Evolutionary conservation across 495 filamentous ascomycete genomes (phyloP), one percentile per base, ranked within the genome.

Genomic region (Thozetella sp.): DNA sequence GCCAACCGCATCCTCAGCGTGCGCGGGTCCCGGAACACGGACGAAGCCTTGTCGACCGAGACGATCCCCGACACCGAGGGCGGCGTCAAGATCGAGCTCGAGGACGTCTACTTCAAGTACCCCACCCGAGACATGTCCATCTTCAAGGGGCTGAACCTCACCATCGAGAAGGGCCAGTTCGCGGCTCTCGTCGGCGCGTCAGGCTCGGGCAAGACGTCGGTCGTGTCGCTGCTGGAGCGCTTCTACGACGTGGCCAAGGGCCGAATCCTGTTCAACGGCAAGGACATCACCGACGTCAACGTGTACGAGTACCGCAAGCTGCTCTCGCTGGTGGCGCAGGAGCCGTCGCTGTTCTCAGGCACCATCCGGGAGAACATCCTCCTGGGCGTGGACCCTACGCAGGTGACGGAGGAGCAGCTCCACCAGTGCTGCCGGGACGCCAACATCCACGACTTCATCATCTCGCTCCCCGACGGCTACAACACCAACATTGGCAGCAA

Each of bases 151-250:
- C 59, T 86, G 48, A 83, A 78, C 54, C 57, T 90, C 25, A 80
- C 72, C 3, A 89, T 93, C 51, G 72, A 83, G 43, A 82, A 84
- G 45, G 89, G 90, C 1, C 80, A 88, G 59, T 89, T 84, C 58
- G 84, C 82, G 2, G 91, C 88, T 0, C 76, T 94, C 17, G 90
- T 92, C 6, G 91, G 91, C 2, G 75, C 88, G 0, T 86, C 81
- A 0, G 91, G 91, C 20, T 90, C 85, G 25, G 91, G 91, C 13
- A 94, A 94, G 64, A 88, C 83, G 1, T 91, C 86, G 17, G 76
- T 89, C 22, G 79, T 91, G 19, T 82, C 82, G 2, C 72, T 92
- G 0, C 70, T 92, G 1, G 86, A 89, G 70, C 67, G 76, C 4
- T 89, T 91, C 68, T 91, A 91, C 66, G 76, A 84, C 23, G 70